Conservation (phyloP, 164 flowering plant species). For the Chimonanthus salicifolius region DNA sequence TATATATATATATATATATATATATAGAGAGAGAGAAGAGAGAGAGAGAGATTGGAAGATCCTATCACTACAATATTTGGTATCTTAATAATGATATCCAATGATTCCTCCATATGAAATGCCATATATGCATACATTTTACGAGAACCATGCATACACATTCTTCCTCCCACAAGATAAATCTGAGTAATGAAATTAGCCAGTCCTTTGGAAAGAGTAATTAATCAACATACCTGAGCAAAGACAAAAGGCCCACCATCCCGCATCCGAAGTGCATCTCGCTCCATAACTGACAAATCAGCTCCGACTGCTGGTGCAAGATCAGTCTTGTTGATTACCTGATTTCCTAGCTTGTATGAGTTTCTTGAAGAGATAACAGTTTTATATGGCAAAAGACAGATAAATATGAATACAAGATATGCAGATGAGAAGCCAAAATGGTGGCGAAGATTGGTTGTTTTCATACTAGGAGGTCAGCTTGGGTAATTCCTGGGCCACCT, state of each 20-base stretch:
- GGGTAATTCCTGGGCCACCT: slow-evolving; percentile 99
- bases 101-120: not conserved
- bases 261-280: slow-evolving; percentile 92
- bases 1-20: too few species aligned
- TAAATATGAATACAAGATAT: too few species aligned
- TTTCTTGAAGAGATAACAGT: too few species aligned
- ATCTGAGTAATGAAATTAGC: not conserved
- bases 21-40: too few species aligned
- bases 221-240: slow-evolving; percentile 60
- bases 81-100: not conserved
- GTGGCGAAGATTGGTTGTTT: not conserved
- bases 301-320: slow-evolving; percentile 94
- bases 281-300: slow-evolving; percentile 85
- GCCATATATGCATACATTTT: not conserved
- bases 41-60: not conserved
- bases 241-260: slow-evolving; percentile 99
- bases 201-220: not conserved
- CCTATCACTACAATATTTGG: not conserved
- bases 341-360: not conserved
- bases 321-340: slow-evolving; percentile 99
- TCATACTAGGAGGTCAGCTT: slow-evolving; percentile 90
- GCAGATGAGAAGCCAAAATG: too few species aligned
- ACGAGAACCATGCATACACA: not conserved
- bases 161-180: not conserved
- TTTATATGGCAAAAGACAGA: too few species aligned